Base-by-base conservation (phyloP, 2,329 filamentous ascomycete genomes). In the Hymenotorrendiella dingleyae region DNA sequence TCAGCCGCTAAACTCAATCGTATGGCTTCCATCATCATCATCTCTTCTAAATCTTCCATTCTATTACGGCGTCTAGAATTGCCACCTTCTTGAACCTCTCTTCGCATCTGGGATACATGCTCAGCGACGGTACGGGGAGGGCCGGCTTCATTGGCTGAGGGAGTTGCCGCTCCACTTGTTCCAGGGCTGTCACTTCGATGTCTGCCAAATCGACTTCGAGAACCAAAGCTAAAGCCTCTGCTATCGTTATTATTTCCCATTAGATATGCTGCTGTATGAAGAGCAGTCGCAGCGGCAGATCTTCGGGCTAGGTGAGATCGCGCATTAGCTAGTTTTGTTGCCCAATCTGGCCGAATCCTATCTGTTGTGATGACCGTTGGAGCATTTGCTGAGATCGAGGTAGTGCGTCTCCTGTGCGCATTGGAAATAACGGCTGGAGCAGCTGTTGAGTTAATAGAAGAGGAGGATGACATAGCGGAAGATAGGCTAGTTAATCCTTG, bases 21-120 rank as follows among this genome's bases (percentile, higher is more conserved):
- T 36, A 98, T 94, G 0, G 93, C 93, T 63, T 98, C 93, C 73
- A 93, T 88, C 72, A 97, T 89, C 93, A 98, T 98, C 71, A 98
- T 86, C 36, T 95, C 91, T 62, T 98, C 93, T 0, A 97, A 73
- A 54, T 97, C 90, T 17, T 94, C 87, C 60, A 94, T 79, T 22
- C 87, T 74, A 48, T 78, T 68, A 46, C 81, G 66, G 29, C 54
- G 52, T 28, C 55, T 52, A 17, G 50, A 23, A 19, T 41, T 46
- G 14, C 43, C 47, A 67, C 66, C 40, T 42, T 59, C 43, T 54
- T 43, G 52, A 54, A 29, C 48, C 20, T 68, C 65, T 39, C 52
- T 43, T 16, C 54, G 53, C 34, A 49, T 44, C 7, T 50, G 39
- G 9, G 50, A 26, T 19, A 47, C 40, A 23, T 62, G 62, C 10